Conservation (phyloP, 2,329 filamentous ascomycete genomes). For the Aspergillus arachidicola region DNA sequence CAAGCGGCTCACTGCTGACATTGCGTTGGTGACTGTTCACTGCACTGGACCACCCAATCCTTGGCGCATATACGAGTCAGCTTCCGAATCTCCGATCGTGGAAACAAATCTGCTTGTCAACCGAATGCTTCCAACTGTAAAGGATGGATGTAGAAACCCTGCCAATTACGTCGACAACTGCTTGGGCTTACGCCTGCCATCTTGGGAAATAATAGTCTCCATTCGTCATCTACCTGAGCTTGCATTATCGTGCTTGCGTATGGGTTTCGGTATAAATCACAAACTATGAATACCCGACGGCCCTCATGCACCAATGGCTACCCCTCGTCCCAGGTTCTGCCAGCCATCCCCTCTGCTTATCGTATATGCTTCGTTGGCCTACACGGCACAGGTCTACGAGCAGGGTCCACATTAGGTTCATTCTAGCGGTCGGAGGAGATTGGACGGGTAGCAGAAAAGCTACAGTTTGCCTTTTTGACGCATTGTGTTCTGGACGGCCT, state of each 20-base stretch:
- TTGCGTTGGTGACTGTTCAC: slow-evolving; percentile 15
- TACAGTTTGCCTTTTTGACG: slow-evolving; percentile 49
- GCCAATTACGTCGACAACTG: neutral
- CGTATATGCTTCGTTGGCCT: slow-evolving; percentile 10
- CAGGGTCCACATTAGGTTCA: slow-evolving; percentile 2
- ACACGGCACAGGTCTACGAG: neutral
- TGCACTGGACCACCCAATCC: slow-evolving; percentile 18
- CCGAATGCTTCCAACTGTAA: neutral
- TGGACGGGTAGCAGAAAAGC: slow-evolving; percentile 8
- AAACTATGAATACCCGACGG: neutral
- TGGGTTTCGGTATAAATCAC: neutral
- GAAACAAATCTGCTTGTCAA: neutral
- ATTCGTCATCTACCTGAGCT: neutral
- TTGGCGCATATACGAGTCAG: slow-evolving; percentile 8
- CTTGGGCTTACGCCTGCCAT: neutral
- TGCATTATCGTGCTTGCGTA: neutral
- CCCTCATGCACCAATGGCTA: neutral
- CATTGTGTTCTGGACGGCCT: slow-evolving; percentile 48
- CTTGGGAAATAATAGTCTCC: neutral
- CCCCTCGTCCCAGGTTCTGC: neutral
- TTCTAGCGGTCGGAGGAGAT: neutral
- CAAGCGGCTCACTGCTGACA: slow-evolving; percentile 18
- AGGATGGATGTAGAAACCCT: neutral
- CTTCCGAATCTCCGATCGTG: neutral
- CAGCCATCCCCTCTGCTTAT: slow-evolving; percentile 11